These are phyloP conservation scores for Metarhizium anisopliae DNA, from an alignment of 2,329 filamentous ascomycete genomes.

Conservation along the genomic window DNA sequence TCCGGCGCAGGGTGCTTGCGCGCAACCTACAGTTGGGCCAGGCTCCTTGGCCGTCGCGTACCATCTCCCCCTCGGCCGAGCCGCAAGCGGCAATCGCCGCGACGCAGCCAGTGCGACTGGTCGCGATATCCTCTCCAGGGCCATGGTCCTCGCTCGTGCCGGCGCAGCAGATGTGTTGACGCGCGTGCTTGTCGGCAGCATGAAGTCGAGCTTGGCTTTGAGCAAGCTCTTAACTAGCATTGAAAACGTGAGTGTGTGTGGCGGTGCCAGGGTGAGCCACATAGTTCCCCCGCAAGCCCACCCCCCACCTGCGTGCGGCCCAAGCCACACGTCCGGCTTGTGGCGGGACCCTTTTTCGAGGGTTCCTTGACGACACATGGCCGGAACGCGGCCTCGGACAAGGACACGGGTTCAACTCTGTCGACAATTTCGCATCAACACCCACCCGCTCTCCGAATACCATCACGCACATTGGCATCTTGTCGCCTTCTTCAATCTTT, in stretches of 20 bases:
- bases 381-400: no score
- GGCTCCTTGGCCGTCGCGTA: conserved; percentile 19
- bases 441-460: conserved; percentile 4
- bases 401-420: not conserved
- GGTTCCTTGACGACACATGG: not conserved
- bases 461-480: conserved; percentile 14
- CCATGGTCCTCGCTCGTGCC: not conserved
- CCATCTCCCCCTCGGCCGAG: conserved; percentile 4
- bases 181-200: no score
- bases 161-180: not conserved
- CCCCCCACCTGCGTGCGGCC: no score
- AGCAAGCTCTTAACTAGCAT: no score
- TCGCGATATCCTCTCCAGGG: not conserved
- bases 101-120: not conserved
- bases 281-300: not conserved
- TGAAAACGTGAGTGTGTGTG: not conserved
- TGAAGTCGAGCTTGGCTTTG: no score
- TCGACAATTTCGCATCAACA: not conserved
- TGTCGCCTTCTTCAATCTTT: conserved; percentile 14
- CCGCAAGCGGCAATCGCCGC: not conserved
- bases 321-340: conserved; percentile 17
- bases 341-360: not conserved
- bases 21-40: conserved; percentile 15
- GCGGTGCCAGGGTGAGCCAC: not conserved
- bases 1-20: no score